Evolutionary conservation across 2,329 filamentous ascomycete genomes (phyloP).

Genomic region (Cordyceps pruinosa): DNA sequence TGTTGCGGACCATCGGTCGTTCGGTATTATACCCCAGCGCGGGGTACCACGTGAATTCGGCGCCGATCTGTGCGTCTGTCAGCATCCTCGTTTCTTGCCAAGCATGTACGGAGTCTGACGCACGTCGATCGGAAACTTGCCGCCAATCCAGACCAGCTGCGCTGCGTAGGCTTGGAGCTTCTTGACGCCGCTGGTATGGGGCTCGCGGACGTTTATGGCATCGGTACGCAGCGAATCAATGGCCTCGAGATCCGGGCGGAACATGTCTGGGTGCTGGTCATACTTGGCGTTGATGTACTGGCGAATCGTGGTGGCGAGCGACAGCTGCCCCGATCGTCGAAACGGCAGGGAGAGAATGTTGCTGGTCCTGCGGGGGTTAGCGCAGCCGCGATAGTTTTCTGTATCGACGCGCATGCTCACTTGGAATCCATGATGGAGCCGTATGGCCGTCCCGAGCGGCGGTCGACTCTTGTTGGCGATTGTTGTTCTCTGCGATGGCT

Average conservation of each 20-base stretch:
- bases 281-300: conserved; percentile 97
- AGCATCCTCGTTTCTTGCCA: background rate
- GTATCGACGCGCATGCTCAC: background rate
- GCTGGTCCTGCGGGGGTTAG: conserved; percentile 22
- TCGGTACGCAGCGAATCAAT: conserved; percentile 78
- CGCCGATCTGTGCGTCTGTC: conserved; percentile 61
- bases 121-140: conserved; percentile 94
- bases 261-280: conserved; percentile 98
- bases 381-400: background rate
- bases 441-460: background rate
- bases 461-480: background rate
- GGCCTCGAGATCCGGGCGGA: conserved; percentile 73
- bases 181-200: conserved; percentile 77
- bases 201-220: conserved; percentile 82
- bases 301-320: conserved; percentile 74
- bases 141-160: conserved; percentile 86
- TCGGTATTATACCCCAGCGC: conserved; percentile 84
- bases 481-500: conserved; percentile 3
- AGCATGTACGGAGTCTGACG: conserved; percentile 14
- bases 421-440: conserved; percentile 8
- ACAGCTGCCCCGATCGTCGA: conserved; percentile 72
- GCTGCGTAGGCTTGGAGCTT: conserved; percentile 89
- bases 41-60: conserved; percentile 95
- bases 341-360: conserved; percentile 79
- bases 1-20: conserved; percentile 59